A percentile compares a stretch with the other conserved stretches of the same genome.
These are phyloP conservation scores for Crithidia acanthocephali DNA, from an alignment of 208 protist genomes.

Conservation along the genomic window DNA sequence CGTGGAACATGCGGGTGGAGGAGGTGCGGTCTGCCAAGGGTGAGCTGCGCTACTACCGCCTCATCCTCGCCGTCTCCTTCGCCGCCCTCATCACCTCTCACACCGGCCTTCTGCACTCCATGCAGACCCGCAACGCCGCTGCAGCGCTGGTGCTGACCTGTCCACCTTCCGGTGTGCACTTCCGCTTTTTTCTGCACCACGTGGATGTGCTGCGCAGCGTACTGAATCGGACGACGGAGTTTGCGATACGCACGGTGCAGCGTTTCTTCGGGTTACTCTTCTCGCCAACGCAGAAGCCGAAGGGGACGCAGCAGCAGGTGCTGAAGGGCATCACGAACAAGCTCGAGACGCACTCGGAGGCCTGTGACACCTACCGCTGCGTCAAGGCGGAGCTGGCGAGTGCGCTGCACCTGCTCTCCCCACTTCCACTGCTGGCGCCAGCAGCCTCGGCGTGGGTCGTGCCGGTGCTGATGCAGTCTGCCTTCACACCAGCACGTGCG, in stretches of 20 bases:
- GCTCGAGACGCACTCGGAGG: slow-evolving; percentile 48
- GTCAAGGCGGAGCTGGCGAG: slow-evolving; percentile 55
- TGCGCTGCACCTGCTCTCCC: slow-evolving; percentile 42
- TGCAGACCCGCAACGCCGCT: slow-evolving; percentile 63
- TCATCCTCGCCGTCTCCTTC: slow-evolving; percentile 66
- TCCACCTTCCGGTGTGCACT: slow-evolving; percentile 55
- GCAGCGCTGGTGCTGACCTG: slow-evolving; percentile 68
- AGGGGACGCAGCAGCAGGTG: slow-evolving; percentile 29
- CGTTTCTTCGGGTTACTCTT: slow-evolving; percentile 61
- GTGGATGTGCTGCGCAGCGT: slow-evolving; percentile 59
- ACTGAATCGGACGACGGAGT: slow-evolving; percentile 62
- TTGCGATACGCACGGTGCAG: slow-evolving; percentile 69
- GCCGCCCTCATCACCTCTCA: slow-evolving; percentile 53
- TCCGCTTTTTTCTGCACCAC: slow-evolving; percentile 62
- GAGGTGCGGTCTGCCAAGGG: slow-evolving; percentile 59
- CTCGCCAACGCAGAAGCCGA: slow-evolving; percentile 24
- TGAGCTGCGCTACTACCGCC: slow-evolving; percentile 57
- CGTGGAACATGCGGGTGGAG: slow-evolving; percentile 60
- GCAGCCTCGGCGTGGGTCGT: slow-evolving; percentile 22
- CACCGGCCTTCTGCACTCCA: slow-evolving; percentile 47
- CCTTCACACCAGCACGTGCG: slow-evolving; percentile 1
- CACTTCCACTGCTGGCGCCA: slow-evolving; percentile 43
- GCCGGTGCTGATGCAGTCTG: slow-evolving; percentile 25
- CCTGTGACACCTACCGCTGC: slow-evolving; percentile 44
- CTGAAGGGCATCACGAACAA: slow-evolving; percentile 31